Evolutionary conservation across 2,329 filamentous ascomycete species (phyloP).

Genomic region (Corinectria fuckeliana): DNA sequence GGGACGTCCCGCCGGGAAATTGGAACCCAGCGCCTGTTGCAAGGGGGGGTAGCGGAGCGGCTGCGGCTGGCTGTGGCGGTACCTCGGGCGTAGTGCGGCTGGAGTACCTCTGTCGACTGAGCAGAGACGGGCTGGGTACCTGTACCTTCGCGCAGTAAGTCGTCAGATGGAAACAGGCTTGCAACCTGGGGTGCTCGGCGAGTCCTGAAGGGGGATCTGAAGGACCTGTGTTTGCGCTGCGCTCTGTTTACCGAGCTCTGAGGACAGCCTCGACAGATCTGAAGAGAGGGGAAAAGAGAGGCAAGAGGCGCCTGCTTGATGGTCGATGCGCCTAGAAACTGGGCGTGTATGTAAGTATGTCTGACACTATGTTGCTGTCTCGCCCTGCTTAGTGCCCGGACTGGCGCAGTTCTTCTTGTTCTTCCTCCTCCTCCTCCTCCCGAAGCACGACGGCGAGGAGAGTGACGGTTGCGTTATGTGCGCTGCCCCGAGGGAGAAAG

Average conservation of each 20-base stretch:
- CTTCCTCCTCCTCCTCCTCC: no score
- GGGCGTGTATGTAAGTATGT: not conserved
- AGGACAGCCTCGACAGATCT: no score
- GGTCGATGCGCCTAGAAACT: not conserved
- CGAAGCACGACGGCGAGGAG: not conserved
- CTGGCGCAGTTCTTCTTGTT: not conserved
- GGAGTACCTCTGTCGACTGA: slow-evolving; percentile 7
- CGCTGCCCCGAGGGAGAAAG: no score
- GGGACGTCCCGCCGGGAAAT: slow-evolving; percentile 24
- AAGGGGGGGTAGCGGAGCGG: slow-evolving; percentile 31
- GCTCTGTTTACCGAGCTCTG: not conserved
- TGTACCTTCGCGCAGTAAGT: slow-evolving; percentile 8
- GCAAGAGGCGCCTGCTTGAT: not conserved
- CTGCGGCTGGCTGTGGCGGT: slow-evolving; percentile 7
- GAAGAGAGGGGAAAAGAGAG: not conserved
- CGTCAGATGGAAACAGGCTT: not conserved
- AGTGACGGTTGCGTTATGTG: no score
- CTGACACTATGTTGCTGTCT: not conserved
- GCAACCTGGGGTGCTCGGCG: not conserved
- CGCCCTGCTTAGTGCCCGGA: not conserved
- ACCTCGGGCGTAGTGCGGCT: slow-evolving; percentile 7
- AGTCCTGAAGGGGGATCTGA: not conserved
- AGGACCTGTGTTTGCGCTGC: not conserved
- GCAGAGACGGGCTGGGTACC: slow-evolving; percentile 1
- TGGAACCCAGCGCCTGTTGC: slow-evolving; percentile 31